A percentile compares a stretch with the other conserved stretches of the same genome.
phyloP scores from a whole-genome alignment of 768 basidiomycete genomes.

The Suillus clintonianus region DNA sequence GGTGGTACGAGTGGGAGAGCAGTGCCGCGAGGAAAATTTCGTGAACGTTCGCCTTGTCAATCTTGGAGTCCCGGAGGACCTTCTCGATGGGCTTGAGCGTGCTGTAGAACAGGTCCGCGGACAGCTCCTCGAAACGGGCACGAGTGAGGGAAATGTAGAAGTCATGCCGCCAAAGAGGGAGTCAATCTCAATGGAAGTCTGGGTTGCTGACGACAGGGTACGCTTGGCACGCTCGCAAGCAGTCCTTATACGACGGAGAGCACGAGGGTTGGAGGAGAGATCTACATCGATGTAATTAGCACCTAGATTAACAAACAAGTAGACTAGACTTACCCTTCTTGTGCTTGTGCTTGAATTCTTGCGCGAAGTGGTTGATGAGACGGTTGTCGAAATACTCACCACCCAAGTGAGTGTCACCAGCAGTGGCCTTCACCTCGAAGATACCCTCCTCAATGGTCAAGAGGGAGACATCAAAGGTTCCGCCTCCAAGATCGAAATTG shows the following conservation, averaged over 20 bases:
- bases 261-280: constrained; percentile 53
- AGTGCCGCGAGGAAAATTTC: constrained; percentile 37
- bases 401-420: constrained; percentile 58
- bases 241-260: constrained; percentile 87
- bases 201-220: constrained; percentile 44
- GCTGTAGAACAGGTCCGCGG: constrained; percentile 71
- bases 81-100: constrained; percentile 75
- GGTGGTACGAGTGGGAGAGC: constrained; percentile 63
- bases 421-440: constrained; percentile 58
- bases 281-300: constrained; percentile 36
- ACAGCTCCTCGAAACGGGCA: constrained; percentile 73
- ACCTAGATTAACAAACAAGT: neutral
- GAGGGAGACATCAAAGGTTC: constrained; percentile 97
- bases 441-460: constrained; percentile 60
- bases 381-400: constrained; percentile 82
- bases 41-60: constrained; percentile 68
- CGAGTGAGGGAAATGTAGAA: constrained; percentile 66
- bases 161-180: constrained; percentile 62
- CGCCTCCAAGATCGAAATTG: constrained; percentile 95
- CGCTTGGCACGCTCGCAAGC: constrained; percentile 92
- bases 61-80: constrained; percentile 68
- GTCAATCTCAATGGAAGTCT: constrained; percentile 52
- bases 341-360: constrained; percentile 62
- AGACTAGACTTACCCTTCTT: constrained; percentile 47
- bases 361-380: constrained; percentile 63